Evolutionary conservation across 2,329 filamentous ascomycete species (phyloP).

Genomic region (Penicillium sp.): DNA sequence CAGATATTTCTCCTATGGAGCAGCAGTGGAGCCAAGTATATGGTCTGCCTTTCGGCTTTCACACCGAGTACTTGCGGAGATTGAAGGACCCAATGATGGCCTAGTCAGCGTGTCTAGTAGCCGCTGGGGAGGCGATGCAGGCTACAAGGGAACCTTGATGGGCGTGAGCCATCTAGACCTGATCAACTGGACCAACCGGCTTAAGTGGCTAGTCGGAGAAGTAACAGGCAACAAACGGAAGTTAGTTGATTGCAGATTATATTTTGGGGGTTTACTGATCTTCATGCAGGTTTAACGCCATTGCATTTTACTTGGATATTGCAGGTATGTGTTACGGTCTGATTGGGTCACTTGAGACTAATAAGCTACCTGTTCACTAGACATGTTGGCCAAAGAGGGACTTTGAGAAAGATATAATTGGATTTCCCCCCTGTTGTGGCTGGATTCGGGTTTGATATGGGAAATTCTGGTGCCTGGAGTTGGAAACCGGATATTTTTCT

Average conservation of each 20-base stretch:
- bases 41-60: constrained; percentile 60
- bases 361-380: constrained; percentile 17
- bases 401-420: constrained; percentile 32
- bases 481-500: not conserved
- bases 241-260: constrained; percentile 16
- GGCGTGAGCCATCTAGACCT: constrained; percentile 64
- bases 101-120: constrained; percentile 61
- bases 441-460: not conserved
- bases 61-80: constrained; percentile 53
- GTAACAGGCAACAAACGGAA: constrained; percentile 57
- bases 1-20: constrained; percentile 65
- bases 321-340: constrained; percentile 49
- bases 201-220: constrained; percentile 59
- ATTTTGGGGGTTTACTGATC: constrained; percentile 2
- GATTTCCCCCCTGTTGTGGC: not conserved
- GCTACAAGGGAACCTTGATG: constrained; percentile 63
- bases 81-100: constrained; percentile 63
- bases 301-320: constrained; percentile 64
- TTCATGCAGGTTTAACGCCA: constrained; percentile 57
- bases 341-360: constrained; percentile 3
- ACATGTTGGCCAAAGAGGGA: constrained; percentile 71
- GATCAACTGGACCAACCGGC: constrained; percentile 66
- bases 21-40: constrained; percentile 54
- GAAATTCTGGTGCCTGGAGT: constrained; percentile 26
- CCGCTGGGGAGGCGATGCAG: constrained; percentile 55